phyloP scores from a whole-genome alignment of 768 basidiomycete genomes.

The Suillus brevipes region DNA sequence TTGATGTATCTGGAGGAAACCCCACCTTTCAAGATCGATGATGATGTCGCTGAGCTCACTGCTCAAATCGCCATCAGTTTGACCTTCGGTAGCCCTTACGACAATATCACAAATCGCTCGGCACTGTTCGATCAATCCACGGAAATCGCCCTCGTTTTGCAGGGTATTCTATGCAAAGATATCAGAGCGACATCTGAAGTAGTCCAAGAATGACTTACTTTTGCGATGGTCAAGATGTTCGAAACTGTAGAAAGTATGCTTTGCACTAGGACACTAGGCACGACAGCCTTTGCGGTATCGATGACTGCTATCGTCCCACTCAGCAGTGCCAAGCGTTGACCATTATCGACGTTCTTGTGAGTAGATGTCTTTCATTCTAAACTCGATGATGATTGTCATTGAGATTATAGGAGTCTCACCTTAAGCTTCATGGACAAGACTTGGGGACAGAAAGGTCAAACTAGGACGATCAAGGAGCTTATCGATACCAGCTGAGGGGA shows the following conservation, averaged over 20 bases:
- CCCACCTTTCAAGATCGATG: not conserved
- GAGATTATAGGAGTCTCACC: not conserved
- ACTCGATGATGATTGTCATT: not conserved
- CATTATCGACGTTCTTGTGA: not conserved
- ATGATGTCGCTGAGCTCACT: not conserved
- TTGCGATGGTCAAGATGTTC: not conserved
- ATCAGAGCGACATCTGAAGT: not conserved
- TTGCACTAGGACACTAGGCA: not conserved
- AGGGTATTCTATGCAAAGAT: not conserved
- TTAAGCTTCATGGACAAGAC: not conserved
- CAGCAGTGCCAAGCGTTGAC: not conserved
- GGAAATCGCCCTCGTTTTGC: not conserved
- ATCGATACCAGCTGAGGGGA: not conserved
- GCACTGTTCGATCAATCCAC: not conserved
- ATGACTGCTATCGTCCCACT: not conserved
- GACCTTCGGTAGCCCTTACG: not conserved
- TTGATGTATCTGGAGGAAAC: no score
- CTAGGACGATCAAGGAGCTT: not conserved
- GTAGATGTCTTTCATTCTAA: not conserved
- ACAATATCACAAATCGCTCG: not conserved
- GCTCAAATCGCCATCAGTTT: not conserved
- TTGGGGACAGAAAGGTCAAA: slow-evolving; percentile 2
- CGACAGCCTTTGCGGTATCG: not conserved
- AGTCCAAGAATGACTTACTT: not conserved
- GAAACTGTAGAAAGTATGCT: not conserved